A percentile compares a stretch with the other conserved stretches of the same genome.
phyloP scores from a whole-genome alignment of 1,284 basidiomycete species.

The Ceratobasidium sp. region DNA sequence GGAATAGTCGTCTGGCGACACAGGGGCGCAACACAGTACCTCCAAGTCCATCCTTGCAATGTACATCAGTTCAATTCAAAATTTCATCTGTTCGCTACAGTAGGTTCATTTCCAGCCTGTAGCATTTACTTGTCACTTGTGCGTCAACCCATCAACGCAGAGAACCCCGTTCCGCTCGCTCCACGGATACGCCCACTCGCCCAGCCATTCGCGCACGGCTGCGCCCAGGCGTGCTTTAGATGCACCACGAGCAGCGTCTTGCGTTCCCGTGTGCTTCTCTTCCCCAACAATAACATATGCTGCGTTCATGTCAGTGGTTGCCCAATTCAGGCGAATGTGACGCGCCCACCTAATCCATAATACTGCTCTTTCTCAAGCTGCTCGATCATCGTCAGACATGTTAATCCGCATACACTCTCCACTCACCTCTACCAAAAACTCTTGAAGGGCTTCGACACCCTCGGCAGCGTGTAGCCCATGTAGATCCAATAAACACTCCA shows the following conservation, averaged over 20 bases:
- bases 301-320: slow-evolving; percentile 46
- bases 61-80: slow-evolving; percentile 11
- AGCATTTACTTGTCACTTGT: slow-evolving; percentile 47
- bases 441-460: slow-evolving; percentile 88
- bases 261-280: slow-evolving; percentile 92
- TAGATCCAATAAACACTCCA: slow-evolving; percentile 80
- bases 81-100: slow-evolving; percentile 14
- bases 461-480: slow-evolving; percentile 91
- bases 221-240: slow-evolving; percentile 81
- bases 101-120: slow-evolving; percentile 19
- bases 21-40: neutral
- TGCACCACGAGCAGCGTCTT: slow-evolving; percentile 79
- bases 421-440: slow-evolving; percentile 85
- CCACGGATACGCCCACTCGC: slow-evolving; percentile 96
- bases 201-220: slow-evolving; percentile 87
- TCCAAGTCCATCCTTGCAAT: neutral
- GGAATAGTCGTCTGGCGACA: neutral
- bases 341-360: slow-evolving; percentile 73
- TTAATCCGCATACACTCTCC: slow-evolving; percentile 37
- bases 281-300: slow-evolving; percentile 92
- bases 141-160: slow-evolving; percentile 84
- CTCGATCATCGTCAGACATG: slow-evolving; percentile 10
- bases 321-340: neutral
- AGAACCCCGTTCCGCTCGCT: slow-evolving; percentile 89
- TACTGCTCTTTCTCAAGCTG: slow-evolving; percentile 86